Evolutionary conservation across 352 stramenopile species (phyloP), one percentile per base, ranked within the genome.

Genomic region (Phytophthora cajani): DNA sequence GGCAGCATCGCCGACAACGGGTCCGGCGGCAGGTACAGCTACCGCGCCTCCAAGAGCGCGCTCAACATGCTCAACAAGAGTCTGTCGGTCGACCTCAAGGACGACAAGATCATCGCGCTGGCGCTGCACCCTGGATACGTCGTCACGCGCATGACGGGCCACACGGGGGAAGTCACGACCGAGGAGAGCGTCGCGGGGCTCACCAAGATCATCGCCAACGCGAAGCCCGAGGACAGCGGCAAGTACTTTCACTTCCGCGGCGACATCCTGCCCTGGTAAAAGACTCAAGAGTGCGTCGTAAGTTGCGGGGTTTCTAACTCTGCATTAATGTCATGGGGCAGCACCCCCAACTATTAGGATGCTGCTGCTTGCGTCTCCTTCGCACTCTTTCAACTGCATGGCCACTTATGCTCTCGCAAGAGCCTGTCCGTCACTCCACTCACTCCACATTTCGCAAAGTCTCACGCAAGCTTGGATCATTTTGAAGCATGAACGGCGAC

Each of bases 1-100:
- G 86, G 84, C 40, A 87, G 82, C 49, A 84, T 92, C 42, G 66
- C 60, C 3, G 63, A 79, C 50, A 79, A 79, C 53, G 52, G 30
- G 12, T 74, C 72, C 3, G 72, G 68, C 10, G 68, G 64, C 16
- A 56, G 54, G 32, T 92, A 92, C 63, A 83, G 79, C 57, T 93
- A 95, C 78, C 80, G 85, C 50, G 80, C 88, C 44, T 89, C 80
- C 52, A 93, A 94, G 70, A 52, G 80, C 40, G 88, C 84, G 25
- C 73, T 92, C 57, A 96, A 96, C 70, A 89, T 85, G 70, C 60
- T 90, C 44, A 89, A 74, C 60, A 82, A 71, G 72, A 78, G 68
- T 17, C 68, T 92, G 2, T 59, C 75, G 17, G 46, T 81, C 19
- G 81, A 91, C 46, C 71, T 89, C n/a, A 78, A 82, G 69, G 51